Base-by-base conservation (phyloP, 2,329 filamentous ascomycete species). In the Claviceps monticola region DNA sequence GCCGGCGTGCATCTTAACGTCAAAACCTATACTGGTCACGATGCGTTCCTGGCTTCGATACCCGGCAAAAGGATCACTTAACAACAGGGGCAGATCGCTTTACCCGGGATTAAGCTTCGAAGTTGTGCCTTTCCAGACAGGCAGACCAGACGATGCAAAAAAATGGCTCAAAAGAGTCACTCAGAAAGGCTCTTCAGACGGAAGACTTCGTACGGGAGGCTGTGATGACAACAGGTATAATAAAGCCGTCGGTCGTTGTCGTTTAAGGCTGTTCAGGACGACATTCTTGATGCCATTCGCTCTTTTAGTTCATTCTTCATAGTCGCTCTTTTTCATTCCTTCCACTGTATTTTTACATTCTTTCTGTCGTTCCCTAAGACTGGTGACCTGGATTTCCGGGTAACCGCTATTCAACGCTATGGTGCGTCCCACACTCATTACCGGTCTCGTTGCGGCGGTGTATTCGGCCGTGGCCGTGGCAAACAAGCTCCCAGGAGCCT, bases 401-500 rank as follows among this genome's bases (percentile, higher is more conserved):
- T 41, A 11, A 13, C 41, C 37, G 2, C 6, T 4, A n/a, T 17
- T 14, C 7, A 6, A 43, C 21, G 41, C 46, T 19, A 57, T 56
- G 54, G 53, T 57, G 43, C 54, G 54, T 45, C 50, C 47, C 17
- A 17, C 52, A 17, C 9, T 56, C 23, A 23, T 57, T 34, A 37
- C 47, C 46, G 56, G 54, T 49, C 51, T 57, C 36, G 19, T 57
- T 17, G 56, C 56, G 46, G 50, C 51, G 19, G 62, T 61, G 37
- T 61, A 60, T 29, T 59, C 61, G 17, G 65, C 63, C n/a, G 56
- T 66, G n/a, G 53, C 61, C 39, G 60, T 60, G n/a, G 56, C 59
- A 44, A 23, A 56, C 51, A 5, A 51, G 68, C 58, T 78, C 11
- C 65, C 71, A 0, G 74, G 75, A 19, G 71, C 71, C 26, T 79